Evolutionary conservation across 192 early-diverging fungal genomes (phyloP).

Genomic region (Jimgerdemannia flammicorona): DNA sequence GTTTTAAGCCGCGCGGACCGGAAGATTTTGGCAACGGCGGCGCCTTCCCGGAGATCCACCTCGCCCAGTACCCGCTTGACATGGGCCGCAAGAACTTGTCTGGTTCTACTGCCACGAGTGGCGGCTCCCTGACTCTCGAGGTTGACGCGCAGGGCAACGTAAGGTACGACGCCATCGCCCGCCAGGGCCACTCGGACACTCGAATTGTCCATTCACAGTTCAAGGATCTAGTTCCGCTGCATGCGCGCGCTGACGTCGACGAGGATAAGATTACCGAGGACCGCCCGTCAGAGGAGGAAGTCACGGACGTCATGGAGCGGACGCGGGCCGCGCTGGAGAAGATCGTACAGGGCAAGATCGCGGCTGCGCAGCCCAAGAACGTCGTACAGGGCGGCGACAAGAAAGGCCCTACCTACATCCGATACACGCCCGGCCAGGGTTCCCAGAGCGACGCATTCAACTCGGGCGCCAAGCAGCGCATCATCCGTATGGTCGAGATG

Average conservation of each 20-base stretch:
- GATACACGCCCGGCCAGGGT: constrained; percentile 82
- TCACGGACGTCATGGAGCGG: constrained; percentile 80
- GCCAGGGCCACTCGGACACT: constrained; percentile 66
- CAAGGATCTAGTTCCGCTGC: constrained; percentile 74
- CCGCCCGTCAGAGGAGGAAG: constrained; percentile 74
- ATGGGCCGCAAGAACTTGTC: constrained; percentile 80
- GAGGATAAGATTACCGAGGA: constrained; percentile 63
- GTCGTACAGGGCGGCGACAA: constrained; percentile 37
- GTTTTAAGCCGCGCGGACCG: constrained; percentile 72
- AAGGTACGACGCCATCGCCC: constrained; percentile 85
- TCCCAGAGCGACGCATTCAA: constrained; percentile 58
- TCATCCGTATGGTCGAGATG: constrained; percentile 92
- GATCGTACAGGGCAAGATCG: constrained; percentile 74
- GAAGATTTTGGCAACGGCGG: constrained; percentile 97
- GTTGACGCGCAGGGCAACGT: constrained; percentile 88
- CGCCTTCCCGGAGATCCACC: constrained; percentile 91
- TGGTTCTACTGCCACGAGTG: constrained; percentile 29
- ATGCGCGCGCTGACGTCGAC: constrained; percentile 63
- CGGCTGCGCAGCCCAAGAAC: constrained; percentile 56
- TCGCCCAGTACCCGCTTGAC: constrained; percentile 91
- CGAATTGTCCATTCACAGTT: constrained; percentile 80
- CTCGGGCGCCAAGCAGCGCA: constrained; percentile 78
- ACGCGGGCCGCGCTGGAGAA: constrained; percentile 89
- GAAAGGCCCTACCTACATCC: constrained; percentile 77
- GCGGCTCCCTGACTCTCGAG: constrained; percentile 76